These are phyloP conservation scores for Naumovozyma castellii DNA, from an alignment of 805 yeast genomes.

Conservation along the genomic window DNA sequence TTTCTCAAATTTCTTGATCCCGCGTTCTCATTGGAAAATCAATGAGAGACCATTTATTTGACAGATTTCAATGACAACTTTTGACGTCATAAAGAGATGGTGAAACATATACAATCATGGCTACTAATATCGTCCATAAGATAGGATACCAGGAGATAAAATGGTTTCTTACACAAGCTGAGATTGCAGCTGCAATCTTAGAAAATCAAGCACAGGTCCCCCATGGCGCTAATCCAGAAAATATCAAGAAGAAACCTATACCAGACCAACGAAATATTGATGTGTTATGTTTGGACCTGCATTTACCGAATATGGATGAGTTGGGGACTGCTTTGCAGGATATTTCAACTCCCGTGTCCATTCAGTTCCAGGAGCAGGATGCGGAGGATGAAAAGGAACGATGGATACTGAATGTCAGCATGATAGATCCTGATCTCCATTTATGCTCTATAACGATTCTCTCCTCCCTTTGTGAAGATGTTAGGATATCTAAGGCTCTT, in stretches of 20 bases:
- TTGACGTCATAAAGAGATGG: too few relatives aligned
- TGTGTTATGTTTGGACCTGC: background rate
- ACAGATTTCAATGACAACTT: too few relatives aligned
- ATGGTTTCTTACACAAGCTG: background rate
- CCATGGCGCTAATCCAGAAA: background rate
- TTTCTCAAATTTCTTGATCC: too few relatives aligned
- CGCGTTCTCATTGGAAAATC: too few relatives aligned
- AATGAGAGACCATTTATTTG: too few relatives aligned
- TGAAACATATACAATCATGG: too few relatives aligned
- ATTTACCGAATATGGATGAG: background rate
- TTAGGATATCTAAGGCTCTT: background rate
- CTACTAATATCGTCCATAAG: background rate
- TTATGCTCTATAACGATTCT: background rate
- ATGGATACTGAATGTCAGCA: background rate
- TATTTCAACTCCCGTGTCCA: background rate
- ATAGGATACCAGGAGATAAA: background rate
- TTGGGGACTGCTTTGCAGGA: background rate
- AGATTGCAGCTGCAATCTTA: background rate
- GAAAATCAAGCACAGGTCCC: background rate
- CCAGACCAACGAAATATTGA: background rate
- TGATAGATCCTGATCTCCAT: background rate
- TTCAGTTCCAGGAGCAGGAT: background rate
- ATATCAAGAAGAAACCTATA: background rate
- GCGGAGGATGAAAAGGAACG: background rate
- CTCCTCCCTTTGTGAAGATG: background rate